Evolutionary conservation across 352 stramenopile genomes (phyloP).

Genomic region (Pythium sp.): DNA sequence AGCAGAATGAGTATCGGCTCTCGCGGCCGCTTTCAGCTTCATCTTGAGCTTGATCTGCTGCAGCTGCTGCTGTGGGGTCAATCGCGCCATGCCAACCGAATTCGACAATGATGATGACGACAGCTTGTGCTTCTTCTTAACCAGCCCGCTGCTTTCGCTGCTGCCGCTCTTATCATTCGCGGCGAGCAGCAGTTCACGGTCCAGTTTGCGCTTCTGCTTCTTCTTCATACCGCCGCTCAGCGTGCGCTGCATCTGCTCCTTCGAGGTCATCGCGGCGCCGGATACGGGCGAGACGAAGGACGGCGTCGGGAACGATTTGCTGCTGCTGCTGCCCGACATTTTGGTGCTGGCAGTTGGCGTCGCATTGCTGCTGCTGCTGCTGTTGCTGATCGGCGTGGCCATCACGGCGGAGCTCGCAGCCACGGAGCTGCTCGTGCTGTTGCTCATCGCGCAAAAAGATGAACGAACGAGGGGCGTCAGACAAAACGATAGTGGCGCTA

Average conservation of each 20-base stretch:
- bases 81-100: neutral
- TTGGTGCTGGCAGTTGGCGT: constrained; percentile 11
- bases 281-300: constrained; percentile 48
- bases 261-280: constrained; percentile 3
- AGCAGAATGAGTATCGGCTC: neutral
- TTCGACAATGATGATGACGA: neutral
- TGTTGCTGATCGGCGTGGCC: constrained; percentile 1
- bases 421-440: neutral
- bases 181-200: constrained; percentile 19
- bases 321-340: constrained; percentile 3
- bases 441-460: neutral
- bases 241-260: constrained; percentile 32
- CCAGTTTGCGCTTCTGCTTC: constrained; percentile 33
- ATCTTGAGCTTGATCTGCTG: constrained; percentile 18
- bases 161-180: neutral
- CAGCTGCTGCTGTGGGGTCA: constrained; percentile 13
- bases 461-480: neutral
- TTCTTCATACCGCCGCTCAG: constrained; percentile 35
- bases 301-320: constrained; percentile 22
- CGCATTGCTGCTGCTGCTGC: neutral
- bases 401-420: constrained; percentile 4
- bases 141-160: neutral
- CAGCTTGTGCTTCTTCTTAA: constrained; percentile 28
- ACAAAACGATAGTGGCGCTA: neutral
- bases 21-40: constrained; percentile 17